phyloP scores from a whole-genome alignment of 2,329 filamentous ascomycete species.

The Thermochaetoides dissita region DNA sequence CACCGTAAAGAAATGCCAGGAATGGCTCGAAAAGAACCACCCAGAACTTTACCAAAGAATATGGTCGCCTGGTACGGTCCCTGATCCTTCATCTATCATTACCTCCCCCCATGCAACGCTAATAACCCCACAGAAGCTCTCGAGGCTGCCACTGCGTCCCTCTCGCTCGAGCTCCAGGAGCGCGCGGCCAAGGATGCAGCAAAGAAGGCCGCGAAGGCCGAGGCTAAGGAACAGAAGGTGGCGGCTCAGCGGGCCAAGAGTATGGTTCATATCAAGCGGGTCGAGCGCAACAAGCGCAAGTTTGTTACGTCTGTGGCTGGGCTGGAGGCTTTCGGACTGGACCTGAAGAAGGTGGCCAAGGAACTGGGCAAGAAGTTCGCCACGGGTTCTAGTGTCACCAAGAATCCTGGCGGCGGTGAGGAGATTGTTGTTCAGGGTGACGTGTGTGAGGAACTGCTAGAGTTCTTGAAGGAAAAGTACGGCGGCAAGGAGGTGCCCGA shows the following conservation, averaged over 20 bases:
- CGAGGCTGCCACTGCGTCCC: constrained; percentile 67
- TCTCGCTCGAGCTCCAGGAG: constrained; percentile 85
- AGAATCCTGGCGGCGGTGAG: constrained; percentile 71
- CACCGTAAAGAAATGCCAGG: constrained; percentile 89
- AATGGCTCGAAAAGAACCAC: constrained; percentile 75
- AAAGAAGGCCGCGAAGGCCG: constrained; percentile 93
- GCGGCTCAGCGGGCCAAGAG: constrained; percentile 70
- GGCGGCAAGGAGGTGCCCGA: constrained; percentile 61
- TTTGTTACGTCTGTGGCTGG: constrained; percentile 87
- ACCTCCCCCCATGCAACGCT: no score
- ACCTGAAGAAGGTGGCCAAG: constrained; percentile 91
- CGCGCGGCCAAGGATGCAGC: constrained; percentile 89
- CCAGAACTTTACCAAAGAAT: constrained; percentile 60
- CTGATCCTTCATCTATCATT: not conserved
- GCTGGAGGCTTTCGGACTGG: constrained; percentile 77
- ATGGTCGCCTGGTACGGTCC: constrained; percentile 64
- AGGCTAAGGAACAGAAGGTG: constrained; percentile 70
- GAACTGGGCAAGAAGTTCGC: constrained; percentile 98
- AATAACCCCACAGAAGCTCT: constrained; percentile 48
- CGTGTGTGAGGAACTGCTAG: constrained; percentile 84
- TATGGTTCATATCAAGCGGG: constrained; percentile 83
- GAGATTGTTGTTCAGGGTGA: constrained; percentile 98
- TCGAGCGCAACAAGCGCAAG: constrained; percentile 97
- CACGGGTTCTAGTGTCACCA: constrained; percentile 83
- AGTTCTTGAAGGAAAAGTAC: constrained; percentile 81